Evolutionary conservation across 345 rosid species (phyloP).

Genomic region (Gossypioides kirkii): DNA sequence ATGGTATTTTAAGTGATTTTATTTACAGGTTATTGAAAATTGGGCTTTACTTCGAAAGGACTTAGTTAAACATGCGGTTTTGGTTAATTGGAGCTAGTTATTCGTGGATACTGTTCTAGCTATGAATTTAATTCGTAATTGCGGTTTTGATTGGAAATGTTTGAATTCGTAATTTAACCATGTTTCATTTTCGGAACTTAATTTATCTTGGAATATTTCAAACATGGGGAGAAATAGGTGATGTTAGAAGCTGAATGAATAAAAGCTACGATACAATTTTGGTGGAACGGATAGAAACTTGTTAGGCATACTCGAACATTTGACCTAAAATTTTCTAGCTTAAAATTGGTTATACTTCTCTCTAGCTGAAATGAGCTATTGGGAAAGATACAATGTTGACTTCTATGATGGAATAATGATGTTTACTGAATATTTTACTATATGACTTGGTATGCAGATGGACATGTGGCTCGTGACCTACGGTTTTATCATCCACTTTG

Average conservation of each 20-base stretch:
- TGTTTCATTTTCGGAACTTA: background rate
- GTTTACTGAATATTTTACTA: background rate
- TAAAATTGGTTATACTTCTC: background rate
- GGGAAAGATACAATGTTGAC: background rate
- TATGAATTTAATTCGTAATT: background rate
- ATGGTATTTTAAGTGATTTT: background rate
- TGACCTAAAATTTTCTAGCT: background rate
- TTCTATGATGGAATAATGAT: background rate
- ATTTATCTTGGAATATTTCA: background rate
- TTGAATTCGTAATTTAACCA: background rate
- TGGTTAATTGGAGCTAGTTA: background rate
- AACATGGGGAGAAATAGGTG: background rate
- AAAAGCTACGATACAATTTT: background rate
- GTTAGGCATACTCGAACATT: background rate
- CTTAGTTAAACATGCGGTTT: background rate
- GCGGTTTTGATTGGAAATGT: background rate
- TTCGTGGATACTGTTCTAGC: background rate
- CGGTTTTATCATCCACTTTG: constrained; percentile 16
- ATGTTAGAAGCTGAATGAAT: background rate
- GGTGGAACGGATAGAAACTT: background rate
- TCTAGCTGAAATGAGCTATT: background rate
- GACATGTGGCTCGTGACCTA: constrained; percentile 13
- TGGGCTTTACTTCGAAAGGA: background rate
- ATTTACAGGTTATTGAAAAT: background rate
- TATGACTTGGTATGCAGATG: constrained; percentile 27